Base-by-base conservation (phyloP, 768 basidiomycete species). In the Boletellus ananas region DNA sequence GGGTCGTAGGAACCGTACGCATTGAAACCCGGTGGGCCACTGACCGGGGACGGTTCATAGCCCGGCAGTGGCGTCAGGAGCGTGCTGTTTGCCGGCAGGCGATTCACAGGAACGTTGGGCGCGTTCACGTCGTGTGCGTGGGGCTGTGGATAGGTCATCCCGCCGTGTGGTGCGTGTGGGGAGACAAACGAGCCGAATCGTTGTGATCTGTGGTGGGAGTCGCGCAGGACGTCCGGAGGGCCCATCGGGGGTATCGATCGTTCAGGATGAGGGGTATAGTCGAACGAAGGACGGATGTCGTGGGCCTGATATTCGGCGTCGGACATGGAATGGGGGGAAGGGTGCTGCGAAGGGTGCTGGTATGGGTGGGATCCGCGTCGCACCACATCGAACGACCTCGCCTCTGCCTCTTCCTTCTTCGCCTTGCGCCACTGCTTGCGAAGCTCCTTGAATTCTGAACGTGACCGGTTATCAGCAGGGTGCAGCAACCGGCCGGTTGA, bases 371-470 rank as follows among this genome's bases (percentile, higher is more conserved):
- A 50, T n/a, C 43, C 48, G 27, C 54, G 55, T 34, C 41, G 65
- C 31, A 38, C 50, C 10, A n/a, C 39, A 23, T 57, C 55, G 18
- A 61, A 47, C 38, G 53, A 50, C 21, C 52, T 59, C 13, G 60
- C 44, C 43, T 72, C 71, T n/a, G 63, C 60, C 43, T 70, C 69
- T 62, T 92, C 90, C 69, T 94, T 93, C 75, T 94, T 96, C 58
- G 84, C 80, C 73, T 91, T 91, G 36, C 94, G 84, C 94, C 95
- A 96, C 59, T 88, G 87, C 69, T 94, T 97, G 49, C 95, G 85
- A 60, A 97, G 82, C 64, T 98, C 95, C 64, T 95, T 97, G 78
- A 98, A 99, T 75, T 98, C 95, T 97, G 54, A 7, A 50, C 34
- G 21, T 1, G 39, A 12, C 16, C 3, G 37, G 44, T 23, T 12